Conservation (phyloP, 192 early-diverging fungal genomes). For the Rhizophlyctis rosea region DNA sequence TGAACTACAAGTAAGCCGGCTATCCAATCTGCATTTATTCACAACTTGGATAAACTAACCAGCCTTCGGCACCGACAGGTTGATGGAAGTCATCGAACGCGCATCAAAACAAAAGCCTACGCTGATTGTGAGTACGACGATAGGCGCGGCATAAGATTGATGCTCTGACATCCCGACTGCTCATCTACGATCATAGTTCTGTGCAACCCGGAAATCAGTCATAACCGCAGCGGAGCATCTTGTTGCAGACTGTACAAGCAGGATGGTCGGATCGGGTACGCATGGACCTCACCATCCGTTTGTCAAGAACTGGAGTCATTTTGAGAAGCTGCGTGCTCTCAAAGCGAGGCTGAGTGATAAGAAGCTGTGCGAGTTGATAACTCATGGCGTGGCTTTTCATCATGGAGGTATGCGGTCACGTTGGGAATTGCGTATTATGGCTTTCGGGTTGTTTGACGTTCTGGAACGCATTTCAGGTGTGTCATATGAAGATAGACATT, state of each 20-base stretch:
- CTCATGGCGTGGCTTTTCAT: constrained; percentile 64
- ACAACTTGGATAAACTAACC: not conserved
- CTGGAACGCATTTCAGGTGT: constrained; percentile 32
- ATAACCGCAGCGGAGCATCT: constrained; percentile 35
- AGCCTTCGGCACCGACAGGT: constrained; percentile 17
- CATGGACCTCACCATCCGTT: constrained; percentile 36
- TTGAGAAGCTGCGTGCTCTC: constrained; percentile 21
- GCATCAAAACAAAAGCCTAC: constrained; percentile 41
- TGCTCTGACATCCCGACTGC: constrained; percentile 1
- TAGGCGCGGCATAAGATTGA: not conserved
- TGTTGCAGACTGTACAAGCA: constrained; percentile 13
- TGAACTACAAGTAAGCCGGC: constrained; percentile 48
- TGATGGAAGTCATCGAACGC: constrained; percentile 35
- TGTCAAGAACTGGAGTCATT: constrained; percentile 25
- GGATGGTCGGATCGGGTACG: not conserved
- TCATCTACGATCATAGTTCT: constrained; percentile 32
- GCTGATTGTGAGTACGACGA: constrained; percentile 32
- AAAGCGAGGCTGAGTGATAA: constrained; percentile 35
- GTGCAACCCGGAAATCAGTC: constrained; percentile 45
- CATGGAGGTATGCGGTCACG: constrained; percentile 50
- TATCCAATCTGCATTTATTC: not conserved
- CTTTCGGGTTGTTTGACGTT: not conserved
- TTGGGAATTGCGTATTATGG: not conserved
- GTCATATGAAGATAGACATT: constrained; percentile 36
- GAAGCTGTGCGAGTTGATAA: constrained; percentile 49